Conservation (phyloP, 1,139 yeast species). For the Hyphopichia khmerensis region DNA sequence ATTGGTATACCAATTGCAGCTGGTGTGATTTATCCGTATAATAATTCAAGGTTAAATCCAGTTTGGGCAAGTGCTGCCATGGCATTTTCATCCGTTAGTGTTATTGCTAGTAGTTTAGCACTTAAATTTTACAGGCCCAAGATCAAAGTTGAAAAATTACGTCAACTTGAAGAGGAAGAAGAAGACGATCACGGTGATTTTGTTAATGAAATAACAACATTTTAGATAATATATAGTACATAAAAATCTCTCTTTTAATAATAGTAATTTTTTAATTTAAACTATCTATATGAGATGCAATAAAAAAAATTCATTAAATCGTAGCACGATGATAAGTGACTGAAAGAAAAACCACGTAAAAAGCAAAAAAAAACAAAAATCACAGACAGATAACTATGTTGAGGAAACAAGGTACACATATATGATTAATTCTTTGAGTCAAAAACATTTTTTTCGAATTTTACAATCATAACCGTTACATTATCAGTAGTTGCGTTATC, state of each 20-base stretch:
- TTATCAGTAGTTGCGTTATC: constrained; percentile 85
- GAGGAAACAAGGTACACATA: no score
- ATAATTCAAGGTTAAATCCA: constrained; percentile 53
- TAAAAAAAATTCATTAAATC: constrained; percentile 1
- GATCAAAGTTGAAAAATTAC: constrained; percentile 18
- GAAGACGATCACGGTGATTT: constrained; percentile 5
- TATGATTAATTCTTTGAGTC: constrained; percentile 4
- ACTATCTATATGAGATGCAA: constrained; percentile 4
- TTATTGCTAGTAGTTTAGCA: constrained; percentile 55
- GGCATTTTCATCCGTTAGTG: constrained; percentile 63
- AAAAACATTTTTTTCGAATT: constrained; percentile 52
- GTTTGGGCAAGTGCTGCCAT: constrained; percentile 70
- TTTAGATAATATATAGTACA: background rate
- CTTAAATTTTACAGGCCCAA: constrained; percentile 47
- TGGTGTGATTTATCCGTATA: constrained; percentile 58
- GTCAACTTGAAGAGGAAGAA: constrained; percentile 9
- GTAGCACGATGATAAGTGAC: background rate
- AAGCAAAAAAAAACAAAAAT: background rate
- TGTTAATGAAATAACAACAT: background rate
- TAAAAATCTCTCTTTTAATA: background rate
- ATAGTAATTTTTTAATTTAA: background rate
- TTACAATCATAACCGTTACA: constrained; percentile 86
- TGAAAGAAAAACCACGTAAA: background rate
- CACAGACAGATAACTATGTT: background rate
- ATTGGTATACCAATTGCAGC: constrained; percentile 65